Conservation (phyloP, 768 basidiomycete genomes). For the Russula abietina region DNA sequence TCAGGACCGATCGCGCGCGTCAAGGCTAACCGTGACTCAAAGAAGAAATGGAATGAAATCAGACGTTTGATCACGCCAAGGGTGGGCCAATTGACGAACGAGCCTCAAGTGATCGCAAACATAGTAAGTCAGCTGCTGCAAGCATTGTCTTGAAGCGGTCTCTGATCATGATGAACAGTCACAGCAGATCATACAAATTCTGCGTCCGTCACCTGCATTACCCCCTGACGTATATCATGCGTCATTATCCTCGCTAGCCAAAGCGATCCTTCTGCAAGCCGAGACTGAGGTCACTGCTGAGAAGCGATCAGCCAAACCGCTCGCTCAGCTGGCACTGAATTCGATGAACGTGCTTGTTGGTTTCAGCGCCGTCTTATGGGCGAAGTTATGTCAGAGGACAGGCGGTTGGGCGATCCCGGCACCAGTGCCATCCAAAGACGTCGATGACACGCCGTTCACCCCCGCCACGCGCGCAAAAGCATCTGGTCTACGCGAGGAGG, state of each 20-base stretch:
- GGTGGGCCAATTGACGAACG: constrained; percentile 82
- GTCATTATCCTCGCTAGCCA: constrained; percentile 81
- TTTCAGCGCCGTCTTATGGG: constrained; percentile 74
- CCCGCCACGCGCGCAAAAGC: constrained; percentile 42
- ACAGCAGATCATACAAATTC: constrained; percentile 39
- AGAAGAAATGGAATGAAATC: constrained; percentile 56
- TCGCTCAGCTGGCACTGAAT: constrained; percentile 69
- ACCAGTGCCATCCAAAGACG: constrained; percentile 48
- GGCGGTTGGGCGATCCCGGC: constrained; percentile 84
- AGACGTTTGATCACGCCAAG: constrained; percentile 81
- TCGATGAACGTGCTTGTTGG: constrained; percentile 49
- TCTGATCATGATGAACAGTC: constrained; percentile 32
- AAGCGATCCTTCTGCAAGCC: constrained; percentile 83
- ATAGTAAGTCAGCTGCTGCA: constrained; percentile 46
- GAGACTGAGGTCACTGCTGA: constrained; percentile 92
- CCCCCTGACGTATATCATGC: constrained; percentile 56
- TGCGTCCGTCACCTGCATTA: constrained; percentile 32
- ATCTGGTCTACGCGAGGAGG: constrained; percentile 49
- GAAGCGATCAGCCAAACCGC: constrained; percentile 74
- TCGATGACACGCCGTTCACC: constrained; percentile 44
- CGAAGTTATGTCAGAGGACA: constrained; percentile 77
- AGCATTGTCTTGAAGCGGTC: constrained; percentile 18
- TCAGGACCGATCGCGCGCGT: constrained; percentile 54
- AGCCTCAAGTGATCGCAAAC: constrained; percentile 48
- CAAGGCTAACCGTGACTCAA: constrained; percentile 50